These are phyloP conservation scores for Serendipita vermifera DNA, from an alignment of 768 basidiomycete species.

Conservation along the genomic window DNA sequence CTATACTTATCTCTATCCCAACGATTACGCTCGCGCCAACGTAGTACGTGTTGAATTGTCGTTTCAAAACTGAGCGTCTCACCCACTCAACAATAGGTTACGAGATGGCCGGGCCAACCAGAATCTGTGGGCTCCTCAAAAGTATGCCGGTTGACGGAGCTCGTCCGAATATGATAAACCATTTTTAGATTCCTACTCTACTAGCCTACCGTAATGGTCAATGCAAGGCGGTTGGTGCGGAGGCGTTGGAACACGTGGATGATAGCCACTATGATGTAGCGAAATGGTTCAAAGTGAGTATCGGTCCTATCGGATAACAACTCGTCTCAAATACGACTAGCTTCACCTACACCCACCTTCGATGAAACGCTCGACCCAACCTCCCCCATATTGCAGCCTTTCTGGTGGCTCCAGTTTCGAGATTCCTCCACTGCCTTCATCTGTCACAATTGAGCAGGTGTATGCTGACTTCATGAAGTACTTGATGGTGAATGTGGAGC, in stretches of 20 bases:
- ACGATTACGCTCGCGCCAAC: too few species aligned
- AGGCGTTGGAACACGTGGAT: background rate
- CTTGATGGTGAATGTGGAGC: background rate
- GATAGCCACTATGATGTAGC: background rate
- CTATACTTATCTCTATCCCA: too few species aligned
- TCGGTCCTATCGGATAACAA: background rate
- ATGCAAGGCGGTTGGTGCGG: background rate
- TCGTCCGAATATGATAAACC: background rate
- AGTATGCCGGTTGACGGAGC: background rate
- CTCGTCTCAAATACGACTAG: background rate
- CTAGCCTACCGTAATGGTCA: background rate
- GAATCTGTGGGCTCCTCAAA: background rate
- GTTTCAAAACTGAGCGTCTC: too few species aligned
- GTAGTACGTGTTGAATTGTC: too few species aligned
- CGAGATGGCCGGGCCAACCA: slow-evolving; percentile 7
- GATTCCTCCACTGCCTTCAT: slow-evolving; percentile 5
- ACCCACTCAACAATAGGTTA: too few species aligned
- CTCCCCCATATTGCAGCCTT: background rate
- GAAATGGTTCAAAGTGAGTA: slow-evolving; percentile 5
- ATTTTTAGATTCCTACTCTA: background rate
- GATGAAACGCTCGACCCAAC: background rate
- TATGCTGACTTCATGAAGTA: slow-evolving; percentile 10
- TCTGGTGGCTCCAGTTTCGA: background rate
- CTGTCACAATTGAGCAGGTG: slow-evolving; percentile 3
- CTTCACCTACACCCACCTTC: slow-evolving; percentile 2